Evolutionary conservation across 2,329 filamentous ascomycete species (phyloP).

Genomic region (Botrytis paeoniae): DNA sequence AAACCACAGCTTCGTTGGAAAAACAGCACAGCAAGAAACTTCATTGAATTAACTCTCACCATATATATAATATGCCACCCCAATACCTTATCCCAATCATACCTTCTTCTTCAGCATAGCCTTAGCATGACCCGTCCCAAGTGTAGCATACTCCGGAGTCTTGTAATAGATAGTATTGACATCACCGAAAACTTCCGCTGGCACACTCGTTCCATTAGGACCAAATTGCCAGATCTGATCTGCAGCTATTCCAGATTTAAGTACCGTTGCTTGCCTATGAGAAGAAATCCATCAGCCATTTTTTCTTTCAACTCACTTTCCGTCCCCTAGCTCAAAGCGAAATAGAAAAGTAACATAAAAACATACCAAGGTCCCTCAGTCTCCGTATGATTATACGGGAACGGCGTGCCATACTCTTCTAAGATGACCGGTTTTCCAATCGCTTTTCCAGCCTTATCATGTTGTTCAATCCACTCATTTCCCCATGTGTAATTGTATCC

Average conservation of each 20-base stretch:
- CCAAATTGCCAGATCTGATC: constrained; percentile 36
- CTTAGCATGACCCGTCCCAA: constrained; percentile 29
- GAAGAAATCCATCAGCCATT: background rate
- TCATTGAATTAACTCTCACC: background rate
- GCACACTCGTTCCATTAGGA: constrained; percentile 25
- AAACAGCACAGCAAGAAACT: background rate
- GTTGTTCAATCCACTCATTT: constrained; percentile 46
- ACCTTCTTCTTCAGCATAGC: constrained; percentile 30
- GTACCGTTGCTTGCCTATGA: constrained; percentile 27
- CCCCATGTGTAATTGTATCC: constrained; percentile 42
- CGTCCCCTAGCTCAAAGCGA: background rate
- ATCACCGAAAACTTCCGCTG: constrained; percentile 24
- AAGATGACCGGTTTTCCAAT: constrained; percentile 42
- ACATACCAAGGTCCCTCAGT: constrained; percentile 26
- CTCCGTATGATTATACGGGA: constrained; percentile 29
- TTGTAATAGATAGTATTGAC: constrained; percentile 32
- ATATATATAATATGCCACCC: background rate
- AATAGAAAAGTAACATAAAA: background rate
- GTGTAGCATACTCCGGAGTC: constrained; percentile 26
- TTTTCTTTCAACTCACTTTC: too few relatives aligned
- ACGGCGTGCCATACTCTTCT: constrained; percentile 41
- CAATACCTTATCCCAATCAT: background rate
- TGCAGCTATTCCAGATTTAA: constrained; percentile 29
- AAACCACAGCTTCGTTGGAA: background rate
- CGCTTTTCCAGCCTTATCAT: constrained; percentile 41